Conservation (phyloP, 1,139 yeast genomes). For the Blastobotrys aristatus region DNA sequence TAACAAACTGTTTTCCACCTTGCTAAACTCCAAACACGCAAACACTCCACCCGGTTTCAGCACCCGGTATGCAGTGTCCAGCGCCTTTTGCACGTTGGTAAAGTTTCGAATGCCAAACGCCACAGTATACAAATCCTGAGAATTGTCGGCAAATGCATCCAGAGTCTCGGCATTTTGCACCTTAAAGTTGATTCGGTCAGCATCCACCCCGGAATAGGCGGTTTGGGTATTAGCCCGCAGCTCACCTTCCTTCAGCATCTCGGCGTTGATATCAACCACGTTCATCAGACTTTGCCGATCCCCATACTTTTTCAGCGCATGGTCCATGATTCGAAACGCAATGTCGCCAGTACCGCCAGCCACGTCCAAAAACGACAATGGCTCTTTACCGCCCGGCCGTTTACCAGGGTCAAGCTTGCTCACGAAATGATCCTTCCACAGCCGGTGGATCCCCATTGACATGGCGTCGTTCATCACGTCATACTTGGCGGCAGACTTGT, state of each 20-base stretch:
- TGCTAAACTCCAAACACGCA: constrained; percentile 92
- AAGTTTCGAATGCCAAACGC: constrained; percentile 97
- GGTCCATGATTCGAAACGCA: constrained; percentile 90
- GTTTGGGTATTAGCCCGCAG: constrained; percentile 52
- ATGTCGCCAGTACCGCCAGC: constrained; percentile 99
- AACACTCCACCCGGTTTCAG: constrained; percentile 98
- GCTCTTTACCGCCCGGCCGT: constrained; percentile 83
- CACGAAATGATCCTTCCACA: constrained; percentile 93
- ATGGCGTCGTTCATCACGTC: constrained; percentile 97
- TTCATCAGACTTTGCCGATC: constrained; percentile 80
- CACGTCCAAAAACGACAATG: constrained; percentile 84
- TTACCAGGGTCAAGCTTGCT: constrained; percentile 87
- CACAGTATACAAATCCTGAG: constrained; percentile 92
- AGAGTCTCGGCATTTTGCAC: constrained; percentile 92
- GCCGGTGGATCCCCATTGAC: constrained; percentile 91
- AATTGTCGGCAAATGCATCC: constrained; percentile 76
- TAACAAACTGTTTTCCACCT: constrained; percentile 74
- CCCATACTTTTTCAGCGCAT: constrained; percentile 73
- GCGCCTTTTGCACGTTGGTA: constrained; percentile 89
- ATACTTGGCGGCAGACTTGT: constrained; percentile 89
- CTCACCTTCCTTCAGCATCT: constrained; percentile 92
- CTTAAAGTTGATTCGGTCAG: constrained; percentile 64
- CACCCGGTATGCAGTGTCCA: constrained; percentile 89
- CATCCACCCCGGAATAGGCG: constrained; percentile 40
- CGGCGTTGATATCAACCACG: constrained; percentile 90